Percentiles rank a stretch among this genome's conserved stretches.
These are phyloP conservation scores for Amauroascus niger DNA, from an alignment of 2,329 filamentous ascomycete genomes.

Conservation along the genomic window DNA sequence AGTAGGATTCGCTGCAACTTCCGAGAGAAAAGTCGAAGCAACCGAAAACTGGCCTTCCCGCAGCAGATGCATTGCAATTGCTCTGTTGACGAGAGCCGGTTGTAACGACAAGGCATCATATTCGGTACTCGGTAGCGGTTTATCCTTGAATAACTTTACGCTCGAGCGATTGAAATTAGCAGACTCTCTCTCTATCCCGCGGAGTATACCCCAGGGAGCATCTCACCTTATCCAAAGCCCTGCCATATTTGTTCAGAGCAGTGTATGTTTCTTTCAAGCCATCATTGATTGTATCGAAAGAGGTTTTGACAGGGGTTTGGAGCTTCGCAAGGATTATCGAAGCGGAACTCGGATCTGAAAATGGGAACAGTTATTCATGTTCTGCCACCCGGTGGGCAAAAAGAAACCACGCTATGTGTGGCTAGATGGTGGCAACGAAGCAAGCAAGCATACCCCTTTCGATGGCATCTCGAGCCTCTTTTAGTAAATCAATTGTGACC, in stretches of 20 bases:
- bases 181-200: neutral
- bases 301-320: conserved; percentile 72
- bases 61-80: conserved; percentile 91
- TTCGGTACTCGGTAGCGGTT: conserved; percentile 62
- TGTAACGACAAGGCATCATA: conserved; percentile 71
- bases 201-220: neutral
- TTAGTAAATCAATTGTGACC: conserved; percentile 66
- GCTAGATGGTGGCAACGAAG: neutral
- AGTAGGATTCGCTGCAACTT: conserved; percentile 47
- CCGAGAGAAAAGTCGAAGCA: conserved; percentile 71
- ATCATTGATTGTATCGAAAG: conserved; percentile 69
- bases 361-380: neutral
- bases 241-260: conserved; percentile 72
- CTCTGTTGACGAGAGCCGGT: conserved; percentile 71
- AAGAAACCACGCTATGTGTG: neutral
- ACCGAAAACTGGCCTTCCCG: conserved; percentile 89
- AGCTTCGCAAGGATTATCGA: conserved; percentile 70
- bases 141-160: conserved; percentile 54
- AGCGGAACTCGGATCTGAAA: conserved; percentile 57
- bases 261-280: conserved; percentile 76
- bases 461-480: conserved; percentile 62
- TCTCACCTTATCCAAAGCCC: conserved; percentile 68
- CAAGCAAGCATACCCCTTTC: conserved; percentile 48
- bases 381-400: no score
- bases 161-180: neutral